A percentile compares a stretch with the other conserved stretches of the same genome.
Conservation (phyloP, 1,139 yeast genomes). For the Zygotorulaspora mrakii region DNA sequence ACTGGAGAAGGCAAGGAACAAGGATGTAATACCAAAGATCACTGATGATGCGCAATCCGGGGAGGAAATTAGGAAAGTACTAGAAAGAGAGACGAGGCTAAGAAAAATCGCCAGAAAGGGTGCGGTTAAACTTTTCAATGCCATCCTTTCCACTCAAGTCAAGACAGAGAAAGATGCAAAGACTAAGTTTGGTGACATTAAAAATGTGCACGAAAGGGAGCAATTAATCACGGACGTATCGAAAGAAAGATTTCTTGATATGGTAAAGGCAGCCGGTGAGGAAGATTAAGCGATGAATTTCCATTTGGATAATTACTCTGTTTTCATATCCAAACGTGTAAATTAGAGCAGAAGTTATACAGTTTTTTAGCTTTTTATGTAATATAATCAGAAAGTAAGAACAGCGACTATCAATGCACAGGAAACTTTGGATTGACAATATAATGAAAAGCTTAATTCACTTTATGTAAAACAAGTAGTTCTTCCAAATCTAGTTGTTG, state of each 20-base stretch:
- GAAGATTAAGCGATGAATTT: conserved; percentile 16
- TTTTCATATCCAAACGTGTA: too few relatives aligned
- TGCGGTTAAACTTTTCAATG: conserved; percentile 87
- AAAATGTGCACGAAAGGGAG: conserved; percentile 45
- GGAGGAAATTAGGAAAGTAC: conserved; percentile 48
- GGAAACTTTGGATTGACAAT: too few relatives aligned
- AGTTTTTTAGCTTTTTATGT: too few relatives aligned
- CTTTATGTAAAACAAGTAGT: too few relatives aligned
- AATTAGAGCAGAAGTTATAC: not conserved
- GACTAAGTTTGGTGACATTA: conserved; percentile 39
- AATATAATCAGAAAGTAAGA: too few relatives aligned
- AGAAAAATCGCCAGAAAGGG: conserved; percentile 91
- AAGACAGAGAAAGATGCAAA: conserved; percentile 45
- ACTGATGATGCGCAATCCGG: conserved; percentile 46
- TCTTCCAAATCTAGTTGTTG: too few relatives aligned
- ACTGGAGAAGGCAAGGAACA: conserved; percentile 65
- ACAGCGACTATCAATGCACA: too few relatives aligned
- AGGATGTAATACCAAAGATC: conserved; percentile 58
- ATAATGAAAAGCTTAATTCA: too few relatives aligned
- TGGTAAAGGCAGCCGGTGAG: conserved; percentile 79
- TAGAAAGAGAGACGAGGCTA: conserved; percentile 68
- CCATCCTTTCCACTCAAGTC: conserved; percentile 79
- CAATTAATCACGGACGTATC: conserved; percentile 74
- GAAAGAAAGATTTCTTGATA: conserved; percentile 83
- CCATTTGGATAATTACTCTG: too few relatives aligned